phyloP scores from a whole-genome alignment of 208 protist species.

The Trypanosoma rangeli region DNA sequence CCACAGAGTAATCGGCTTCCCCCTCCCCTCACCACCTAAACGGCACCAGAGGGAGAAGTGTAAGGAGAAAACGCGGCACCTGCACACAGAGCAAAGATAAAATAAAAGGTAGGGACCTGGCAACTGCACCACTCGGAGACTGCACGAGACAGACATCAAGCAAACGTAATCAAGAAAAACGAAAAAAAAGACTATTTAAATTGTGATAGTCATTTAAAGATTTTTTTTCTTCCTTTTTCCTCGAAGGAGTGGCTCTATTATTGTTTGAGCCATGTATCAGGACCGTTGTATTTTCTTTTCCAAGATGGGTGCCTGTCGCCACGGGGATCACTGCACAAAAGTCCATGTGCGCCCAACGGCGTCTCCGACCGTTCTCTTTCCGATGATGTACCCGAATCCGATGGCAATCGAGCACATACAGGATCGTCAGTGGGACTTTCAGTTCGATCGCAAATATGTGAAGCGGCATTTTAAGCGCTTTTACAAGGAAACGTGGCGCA shows the following conservation, averaged over 20 bases:
- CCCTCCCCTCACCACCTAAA: neutral
- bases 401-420: conserved; percentile 53
- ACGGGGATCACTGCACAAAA: conserved; percentile 96
- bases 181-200: neutral
- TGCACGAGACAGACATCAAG: too few relatives aligned
- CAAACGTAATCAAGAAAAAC: neutral
- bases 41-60: neutral
- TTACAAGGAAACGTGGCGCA: conserved; percentile 96
- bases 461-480: conserved; percentile 96
- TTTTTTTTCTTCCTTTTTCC: conserved; percentile 10
- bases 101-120: neutral
- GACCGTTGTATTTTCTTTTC: conserved; percentile 95
- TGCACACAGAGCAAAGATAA: neutral
- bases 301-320: conserved; percentile 98
- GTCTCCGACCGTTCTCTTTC: conserved; percentile 95
- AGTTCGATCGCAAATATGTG: conserved; percentile 87
- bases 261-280: conserved; percentile 29
- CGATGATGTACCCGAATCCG: conserved; percentile 97
- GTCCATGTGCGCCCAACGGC: conserved; percentile 92
- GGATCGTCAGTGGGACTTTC: conserved; percentile 50
- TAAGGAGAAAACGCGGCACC: neutral
- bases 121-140: neutral
- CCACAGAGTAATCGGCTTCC: neutral
- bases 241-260: neutral
- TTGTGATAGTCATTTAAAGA: neutral